phyloP scores from a whole-genome alignment of 805 yeast species.

The Pichia californica region DNA sequence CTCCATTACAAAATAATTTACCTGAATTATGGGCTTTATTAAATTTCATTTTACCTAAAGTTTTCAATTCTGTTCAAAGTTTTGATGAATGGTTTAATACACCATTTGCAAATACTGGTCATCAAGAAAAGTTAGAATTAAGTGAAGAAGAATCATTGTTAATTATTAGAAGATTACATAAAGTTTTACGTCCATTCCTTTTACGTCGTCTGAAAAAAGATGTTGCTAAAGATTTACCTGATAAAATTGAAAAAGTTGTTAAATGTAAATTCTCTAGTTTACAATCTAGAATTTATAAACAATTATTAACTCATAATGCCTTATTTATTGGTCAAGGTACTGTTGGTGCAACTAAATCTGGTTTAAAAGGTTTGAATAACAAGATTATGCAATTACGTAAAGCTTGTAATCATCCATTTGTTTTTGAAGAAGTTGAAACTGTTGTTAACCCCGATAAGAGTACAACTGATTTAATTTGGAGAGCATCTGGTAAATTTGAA shows the following conservation, averaged over 20 bases:
- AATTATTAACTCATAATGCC: conserved; percentile 66
- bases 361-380: conserved; percentile 72
- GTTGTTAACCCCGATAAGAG: conserved; percentile 55
- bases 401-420: conserved; percentile 84
- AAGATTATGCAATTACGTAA: conserved; percentile 81
- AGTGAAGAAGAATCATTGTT: conserved; percentile 82
- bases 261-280: conserved; percentile 73
- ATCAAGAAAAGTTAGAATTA: conserved; percentile 71
- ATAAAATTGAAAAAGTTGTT: conserved; percentile 75
- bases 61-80: conserved; percentile 78
- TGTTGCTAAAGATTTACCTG: conserved; percentile 81
- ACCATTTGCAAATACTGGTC: conserved; percentile 80
- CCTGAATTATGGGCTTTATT: conserved; percentile 84
- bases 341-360: conserved; percentile 54
- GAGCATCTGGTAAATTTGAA: conserved; percentile 78
- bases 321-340: conserved; percentile 58
- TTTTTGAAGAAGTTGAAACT: conserved; percentile 74
- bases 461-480: conserved; percentile 65
- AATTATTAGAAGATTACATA: conserved; percentile 79
- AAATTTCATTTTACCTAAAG: conserved; percentile 76
- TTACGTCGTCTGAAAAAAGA: conserved; percentile 80
- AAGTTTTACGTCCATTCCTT: conserved; percentile 78
- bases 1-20: conserved; percentile 77
- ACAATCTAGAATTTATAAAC: conserved; percentile 65
- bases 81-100: conserved; percentile 90